A percentile compares a stretch with the other conserved stretches of the same genome.
Conservation (phyloP, 768 basidiomycete genomes). For the Hebeloma cylindrosporum region DNA sequence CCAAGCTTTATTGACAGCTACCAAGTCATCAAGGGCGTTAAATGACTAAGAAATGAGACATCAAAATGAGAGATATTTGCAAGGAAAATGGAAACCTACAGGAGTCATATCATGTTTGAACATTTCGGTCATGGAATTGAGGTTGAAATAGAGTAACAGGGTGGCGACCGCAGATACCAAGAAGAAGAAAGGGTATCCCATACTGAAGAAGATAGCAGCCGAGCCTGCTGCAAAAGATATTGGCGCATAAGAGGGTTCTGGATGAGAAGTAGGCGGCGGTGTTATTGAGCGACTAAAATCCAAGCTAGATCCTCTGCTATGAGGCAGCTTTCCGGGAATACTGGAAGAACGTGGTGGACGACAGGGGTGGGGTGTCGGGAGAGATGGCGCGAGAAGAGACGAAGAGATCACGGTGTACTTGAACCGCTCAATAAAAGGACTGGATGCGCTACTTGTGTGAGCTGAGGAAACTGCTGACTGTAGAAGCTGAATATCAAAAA, state of each 20-base stretch:
- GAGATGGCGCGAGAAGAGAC: slow-evolving; percentile 62
- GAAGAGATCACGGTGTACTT: slow-evolving; percentile 85
- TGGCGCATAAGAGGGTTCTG: slow-evolving; percentile 41
- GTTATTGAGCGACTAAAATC: slow-evolving; percentile 22
- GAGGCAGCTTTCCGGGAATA: slow-evolving; percentile 49
- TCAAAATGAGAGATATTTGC: slow-evolving; percentile 7
- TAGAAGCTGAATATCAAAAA: slow-evolving; percentile 36
- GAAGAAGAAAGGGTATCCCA: slow-evolving; percentile 43
- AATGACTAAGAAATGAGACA: slow-evolving; percentile 49
- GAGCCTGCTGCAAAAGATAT: slow-evolving; percentile 40
- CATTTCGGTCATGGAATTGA: slow-evolving; percentile 32
- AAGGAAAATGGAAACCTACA: slow-evolving; percentile 36
- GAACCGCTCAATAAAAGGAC: slow-evolving; percentile 72
- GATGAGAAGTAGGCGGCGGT: slow-evolving; percentile 21
- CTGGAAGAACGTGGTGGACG: slow-evolving; percentile 35
- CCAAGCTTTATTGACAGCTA: slow-evolving; percentile 69
- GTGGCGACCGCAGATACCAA: slow-evolving; percentile 39
- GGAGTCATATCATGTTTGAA: slow-evolving; percentile 52
- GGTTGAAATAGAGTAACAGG: slow-evolving; percentile 39
- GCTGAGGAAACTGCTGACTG: slow-evolving; percentile 37
- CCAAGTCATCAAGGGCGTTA: slow-evolving; percentile 63
- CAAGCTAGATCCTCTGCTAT: slow-evolving; percentile 46
- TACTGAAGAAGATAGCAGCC: slow-evolving; percentile 39
- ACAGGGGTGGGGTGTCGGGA: slow-evolving; percentile 40
- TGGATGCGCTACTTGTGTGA: slow-evolving; percentile 35